Evolutionary conservation across 2,329 filamentous ascomycete species (phyloP).

Genomic region (Tolypocladium sp.): DNA sequence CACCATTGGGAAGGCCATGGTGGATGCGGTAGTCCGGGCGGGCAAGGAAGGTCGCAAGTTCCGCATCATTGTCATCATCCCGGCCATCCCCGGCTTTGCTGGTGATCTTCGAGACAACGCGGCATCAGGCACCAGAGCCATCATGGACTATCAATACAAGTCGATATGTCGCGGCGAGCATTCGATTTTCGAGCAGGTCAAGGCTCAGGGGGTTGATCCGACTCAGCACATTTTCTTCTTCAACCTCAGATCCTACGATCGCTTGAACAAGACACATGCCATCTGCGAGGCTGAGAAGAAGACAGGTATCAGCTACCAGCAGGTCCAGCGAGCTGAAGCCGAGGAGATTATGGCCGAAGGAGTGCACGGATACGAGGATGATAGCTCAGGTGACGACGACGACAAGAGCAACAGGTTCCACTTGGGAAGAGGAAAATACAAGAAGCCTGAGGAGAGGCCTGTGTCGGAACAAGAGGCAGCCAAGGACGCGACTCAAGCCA

Average conservation of each 20-base stretch:
- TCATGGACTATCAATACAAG: conserved; percentile 99
- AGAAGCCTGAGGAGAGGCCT: conserved; percentile 24
- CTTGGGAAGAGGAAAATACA: conserved; percentile 39
- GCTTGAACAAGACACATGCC: conserved; percentile 71
- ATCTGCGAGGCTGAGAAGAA: conserved; percentile 69
- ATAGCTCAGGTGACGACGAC: conserved; percentile 19
- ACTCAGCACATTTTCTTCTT: conserved; percentile 82
- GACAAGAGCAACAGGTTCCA: conserved; percentile 1
- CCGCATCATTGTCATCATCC: conserved; percentile 81
- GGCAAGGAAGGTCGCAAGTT: conserved; percentile 81
- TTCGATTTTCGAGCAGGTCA: conserved; percentile 77
- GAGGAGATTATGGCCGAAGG: conserved; percentile 77
- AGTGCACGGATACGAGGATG: conserved; percentile 49
- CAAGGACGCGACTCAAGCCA: conserved; percentile 33
- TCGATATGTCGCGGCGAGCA: conserved; percentile 87
- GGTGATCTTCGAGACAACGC: conserved; percentile 79
- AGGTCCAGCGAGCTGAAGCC: conserved; percentile 80
- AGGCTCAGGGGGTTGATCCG: conserved; percentile 66
- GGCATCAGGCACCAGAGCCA: conserved; percentile 78
- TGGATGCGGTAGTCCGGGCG: conserved; percentile 78
- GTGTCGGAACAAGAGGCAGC: conserved; percentile 22
- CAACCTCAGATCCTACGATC: conserved; percentile 87
- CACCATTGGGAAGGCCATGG: conserved; percentile 77
- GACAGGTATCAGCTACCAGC: conserved; percentile 74
- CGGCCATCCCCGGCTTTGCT: conserved; percentile 87